Evolutionary conservation across 495 filamentous ascomycete species (phyloP), one percentile per base, ranked within the genome.

Genomic region (Podospora anserina): DNA sequence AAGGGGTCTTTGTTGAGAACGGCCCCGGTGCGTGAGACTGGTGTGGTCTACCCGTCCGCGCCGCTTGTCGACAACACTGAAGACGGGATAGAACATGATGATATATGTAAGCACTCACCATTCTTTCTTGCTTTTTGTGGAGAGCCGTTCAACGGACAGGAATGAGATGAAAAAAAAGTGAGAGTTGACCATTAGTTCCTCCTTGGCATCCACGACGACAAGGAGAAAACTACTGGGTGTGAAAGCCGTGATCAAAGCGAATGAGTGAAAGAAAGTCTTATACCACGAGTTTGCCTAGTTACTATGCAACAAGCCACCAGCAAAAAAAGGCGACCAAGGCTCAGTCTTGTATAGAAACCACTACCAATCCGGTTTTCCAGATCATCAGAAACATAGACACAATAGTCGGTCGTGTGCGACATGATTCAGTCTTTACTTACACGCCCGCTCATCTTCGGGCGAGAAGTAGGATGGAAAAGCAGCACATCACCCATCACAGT

Each of bases 351-450:
- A 57, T 58, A 60, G 44, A 20, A 30, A 66, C 53, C 34, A 15
- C 4, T 15, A 49, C 7, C 20, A 5, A 63, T 63, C 67, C 5
- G 26, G 44, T 27, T 19, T 61, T 19, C 34, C n/a, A 66, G 59
- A 63, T 55, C 26, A 34, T 39, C n/a, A 63, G 58, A 64, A 18
- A 27, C 27, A 66, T 23, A 62, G 13, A 49, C 39, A 11, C 39
- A 16, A 18, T 49, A 49, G 39, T 49, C 39, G 57, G 39, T 49
- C 39, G 57, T 56, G 70, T 69, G 71, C 70, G 63, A 75, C 66
- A 60, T 71, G 73, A 72, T 67, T 11, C 26, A 67, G 62, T 65
- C 19, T 34, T 16, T 32, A 62, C 39, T 4, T 55, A n/a, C 26
- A 49, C 13, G 63, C 59, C 58, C 61, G 61, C 34, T 55, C 34